Base-by-base conservation (phyloP, 202 grass and related monocot species). In the Eragrostis tef region DNA sequence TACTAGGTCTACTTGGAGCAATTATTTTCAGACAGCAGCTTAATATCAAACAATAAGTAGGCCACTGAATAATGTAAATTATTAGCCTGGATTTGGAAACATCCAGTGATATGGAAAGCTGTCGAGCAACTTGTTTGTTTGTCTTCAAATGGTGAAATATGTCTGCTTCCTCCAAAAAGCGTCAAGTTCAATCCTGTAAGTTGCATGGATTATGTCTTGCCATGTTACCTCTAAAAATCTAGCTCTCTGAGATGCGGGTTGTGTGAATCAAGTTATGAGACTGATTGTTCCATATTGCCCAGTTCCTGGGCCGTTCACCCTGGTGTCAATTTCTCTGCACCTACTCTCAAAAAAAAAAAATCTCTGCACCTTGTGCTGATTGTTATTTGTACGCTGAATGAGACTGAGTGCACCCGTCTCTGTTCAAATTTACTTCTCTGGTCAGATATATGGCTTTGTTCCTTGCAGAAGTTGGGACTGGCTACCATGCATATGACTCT, bases 41-140 rank as follows among this genome's bases (percentile, higher is more conserved):
- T 39, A 39, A 29, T 62, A 62, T 19, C 25, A 70, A 80, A 59
- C 29, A 66, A 79, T 48, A 83, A 72, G n/a, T 59, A 65, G 68
- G 49, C 13, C 66, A 24, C 21, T 61, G 12, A 70, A 73, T 50
- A 26, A 20, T 24, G 51, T 19, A 69, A 80, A 70, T 79, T 70
- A 69, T 76, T 71, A 46, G 41, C 58, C 54, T 47, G 47, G 64
- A 34, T 56, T 82, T 88, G 76, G 70, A 81, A 88, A 58, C 53
- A 81, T 76, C 63, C 14, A 48, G 63, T 57, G 34, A 57, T 64
- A 53, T 29, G 19, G 24, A 79, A 83, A 88, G 68, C n/a, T 84
- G 52, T 80, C 70, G 63, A 54, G 11, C 20, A 67, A 49, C 61
- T 52, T 69, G 51, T 84, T 0, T 68, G 21, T 1, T 79, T 88